phyloP scores from a whole-genome alignment of 768 basidiomycete genomes.

The Phlegmacium glaucopus region DNA sequence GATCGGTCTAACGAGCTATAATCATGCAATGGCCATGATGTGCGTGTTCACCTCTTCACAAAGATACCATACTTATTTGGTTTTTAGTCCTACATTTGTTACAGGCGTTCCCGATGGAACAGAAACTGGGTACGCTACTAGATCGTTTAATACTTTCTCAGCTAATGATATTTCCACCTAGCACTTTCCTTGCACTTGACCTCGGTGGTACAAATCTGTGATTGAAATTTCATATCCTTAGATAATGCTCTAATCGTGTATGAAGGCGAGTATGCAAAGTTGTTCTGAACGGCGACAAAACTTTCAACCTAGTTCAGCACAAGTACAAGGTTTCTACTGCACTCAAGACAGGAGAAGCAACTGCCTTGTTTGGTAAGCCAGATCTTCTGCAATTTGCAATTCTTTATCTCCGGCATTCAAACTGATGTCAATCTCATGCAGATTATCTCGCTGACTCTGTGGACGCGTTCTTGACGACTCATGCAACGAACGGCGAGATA shows the following conservation, averaged over 20 bases:
- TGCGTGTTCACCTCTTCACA: slow-evolving; percentile 28
- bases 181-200: slow-evolving; percentile 94
- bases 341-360: slow-evolving; percentile 90
- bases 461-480: slow-evolving; percentile 83
- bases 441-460: slow-evolving; percentile 98
- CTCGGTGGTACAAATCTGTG: slow-evolving; percentile 97
- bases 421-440: slow-evolving; percentile 26
- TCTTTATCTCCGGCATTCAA: not conserved
- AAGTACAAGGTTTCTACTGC: slow-evolving; percentile 95
- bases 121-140: slow-evolving; percentile 74
- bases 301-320: slow-evolving; percentile 88
- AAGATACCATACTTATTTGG: not conserved
- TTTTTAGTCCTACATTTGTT: slow-evolving; percentile 83
- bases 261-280: slow-evolving; percentile 93
- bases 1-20: slow-evolving; percentile 69
- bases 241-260: slow-evolving; percentile 6
- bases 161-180: slow-evolving; percentile 28
- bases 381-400: slow-evolving; percentile 4
- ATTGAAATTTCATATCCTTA: slow-evolving; percentile 24
- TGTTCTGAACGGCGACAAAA: slow-evolving; percentile 82
- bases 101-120: slow-evolving; percentile 93
- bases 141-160: slow-evolving; percentile 1
- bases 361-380: slow-evolving; percentile 73
- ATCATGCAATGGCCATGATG: slow-evolving; percentile 92
- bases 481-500: slow-evolving; percentile 43